phyloP scores from a whole-genome alignment of 169 alveolate species.

The Amoebophrya sp. region DNA sequence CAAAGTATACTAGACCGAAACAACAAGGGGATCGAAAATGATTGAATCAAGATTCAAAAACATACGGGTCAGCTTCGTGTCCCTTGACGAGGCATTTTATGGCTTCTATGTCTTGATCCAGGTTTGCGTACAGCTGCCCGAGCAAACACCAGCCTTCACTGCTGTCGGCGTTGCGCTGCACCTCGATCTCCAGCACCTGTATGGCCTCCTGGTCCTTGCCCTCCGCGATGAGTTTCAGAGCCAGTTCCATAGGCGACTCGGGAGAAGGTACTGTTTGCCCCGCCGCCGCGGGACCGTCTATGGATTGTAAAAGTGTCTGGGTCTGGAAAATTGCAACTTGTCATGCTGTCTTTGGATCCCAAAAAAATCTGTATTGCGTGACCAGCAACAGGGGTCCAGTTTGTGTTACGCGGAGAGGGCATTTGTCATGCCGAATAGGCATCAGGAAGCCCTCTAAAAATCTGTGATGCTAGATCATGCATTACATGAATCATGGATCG shows the following conservation, averaged over 20 bases:
- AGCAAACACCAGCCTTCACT: conserved; percentile 73
- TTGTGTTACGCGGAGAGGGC: too few relatives aligned
- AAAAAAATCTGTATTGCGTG: too few relatives aligned
- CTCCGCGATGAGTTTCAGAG: conserved; percentile 57
- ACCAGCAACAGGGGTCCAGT: too few relatives aligned
- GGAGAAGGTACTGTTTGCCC: too few relatives aligned
- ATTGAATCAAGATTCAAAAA: not conserved
- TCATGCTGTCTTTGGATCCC: too few relatives aligned
- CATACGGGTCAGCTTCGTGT: conserved; percentile 59
- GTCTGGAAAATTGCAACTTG: too few relatives aligned
- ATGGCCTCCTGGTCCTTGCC: conserved; percentile 66
- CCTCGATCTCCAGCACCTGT: conserved; percentile 66
- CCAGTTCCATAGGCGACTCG: conserved; percentile 50
- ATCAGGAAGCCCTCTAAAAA: too few relatives aligned
- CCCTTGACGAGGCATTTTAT: conserved; percentile 54
- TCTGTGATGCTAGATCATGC: too few relatives aligned
- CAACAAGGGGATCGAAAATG: not conserved
- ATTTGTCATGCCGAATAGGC: too few relatives aligned
- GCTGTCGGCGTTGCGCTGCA: conserved; percentile 58
- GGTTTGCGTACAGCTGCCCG: conserved; percentile 69
- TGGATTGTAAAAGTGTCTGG: too few relatives aligned
- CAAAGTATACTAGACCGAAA: not conserved
- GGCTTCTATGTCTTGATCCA: conserved; percentile 54
- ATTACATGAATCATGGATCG: too few relatives aligned
- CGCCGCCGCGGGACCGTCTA: too few relatives aligned